Percentiles rank a stretch among this genome's conserved stretches.
Conservation (phyloP, 2,329 filamentous ascomycete species). For the Periconia sp. region DNA sequence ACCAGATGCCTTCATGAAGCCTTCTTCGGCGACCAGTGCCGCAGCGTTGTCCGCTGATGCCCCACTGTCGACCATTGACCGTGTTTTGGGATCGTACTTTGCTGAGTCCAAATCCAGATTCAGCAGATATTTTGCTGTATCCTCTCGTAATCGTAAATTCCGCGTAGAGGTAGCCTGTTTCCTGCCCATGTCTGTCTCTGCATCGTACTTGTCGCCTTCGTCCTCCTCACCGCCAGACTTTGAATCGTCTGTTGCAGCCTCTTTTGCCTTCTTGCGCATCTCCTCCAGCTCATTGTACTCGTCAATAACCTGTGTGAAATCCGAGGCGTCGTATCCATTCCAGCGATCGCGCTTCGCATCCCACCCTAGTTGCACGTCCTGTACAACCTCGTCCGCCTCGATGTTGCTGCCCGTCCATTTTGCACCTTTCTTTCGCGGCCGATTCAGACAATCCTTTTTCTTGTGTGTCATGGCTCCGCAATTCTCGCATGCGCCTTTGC, state of each 20-base stretch:
- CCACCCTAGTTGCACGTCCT: conserved; percentile 88
- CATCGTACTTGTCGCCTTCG: conserved; percentile 75
- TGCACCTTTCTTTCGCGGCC: conserved; percentile 87
- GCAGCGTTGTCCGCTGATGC: conserved; percentile 81
- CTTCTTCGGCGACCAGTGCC: conserved; percentile 86
- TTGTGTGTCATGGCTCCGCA: conserved; percentile 98
- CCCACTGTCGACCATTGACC: conserved; percentile 85
- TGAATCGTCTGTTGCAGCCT: conserved; percentile 47
- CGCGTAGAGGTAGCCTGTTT: conserved; percentile 89
- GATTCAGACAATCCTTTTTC: conserved; percentile 87
- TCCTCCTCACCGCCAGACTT: conserved; percentile 57
- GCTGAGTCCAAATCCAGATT: conserved; percentile 96
- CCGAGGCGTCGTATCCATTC: conserved; percentile 93
- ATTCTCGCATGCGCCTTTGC: conserved; percentile 98
- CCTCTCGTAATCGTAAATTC: conserved; percentile 90
- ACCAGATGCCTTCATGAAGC: conserved; percentile 85
- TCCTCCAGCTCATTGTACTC: conserved; percentile 88
- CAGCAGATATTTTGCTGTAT: conserved; percentile 94
- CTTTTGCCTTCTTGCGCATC: conserved; percentile 61
- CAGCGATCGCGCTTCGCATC: conserved; percentile 97
- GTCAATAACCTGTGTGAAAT: conserved; percentile 86
- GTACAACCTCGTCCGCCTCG: conserved; percentile 85
- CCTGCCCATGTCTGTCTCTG: conserved; percentile 95
- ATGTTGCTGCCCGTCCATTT: conserved; percentile 94
- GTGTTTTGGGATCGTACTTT: conserved; percentile 96